Base-by-base conservation (phyloP, 192 early-diverging fungal genomes). In the Backusella liffmaniae region DNA sequence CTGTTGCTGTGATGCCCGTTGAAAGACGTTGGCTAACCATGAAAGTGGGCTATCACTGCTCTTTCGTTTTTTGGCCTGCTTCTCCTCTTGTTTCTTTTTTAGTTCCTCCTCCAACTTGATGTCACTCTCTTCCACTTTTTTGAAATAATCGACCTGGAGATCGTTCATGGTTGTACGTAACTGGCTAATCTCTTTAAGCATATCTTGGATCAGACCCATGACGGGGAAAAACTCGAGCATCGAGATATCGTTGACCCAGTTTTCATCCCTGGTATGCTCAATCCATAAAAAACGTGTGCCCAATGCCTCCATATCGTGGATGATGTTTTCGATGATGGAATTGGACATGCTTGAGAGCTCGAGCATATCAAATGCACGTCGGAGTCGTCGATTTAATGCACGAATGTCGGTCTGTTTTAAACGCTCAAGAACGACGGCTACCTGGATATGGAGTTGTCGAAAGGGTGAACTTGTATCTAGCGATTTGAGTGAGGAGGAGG, bases 91-190 rank as follows among this genome's bases (percentile, higher is more conserved):
- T 21, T 65, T 59, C 39, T 59, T 37, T n/a, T 44, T 18, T 0
- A 66, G 5, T 7, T 74, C 73, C 66, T 74, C 73, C 34, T 74
- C 62, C 2, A 46, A 21, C 5, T 30, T 34, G 23, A 44, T 66
- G 42, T 67, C 73, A 66, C 73, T 74, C 3, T 74, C 73, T 53
- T 88, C 87, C 35, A 90, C 86, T 41, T 90, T 90, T 21, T 79
- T 85, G n/a, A 88, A 84, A 77, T 90, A 88, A 23, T 83, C 84
- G 16, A 87, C 83, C 59, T 90, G 89, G 12, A 90, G 71, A 34
- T 90, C 86, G 74, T 90, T 90, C 75, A 88, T 82, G 2, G 86
- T 88, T 39, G 86, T 88, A 5, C 86, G 69, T 30, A 88, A 67
- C 21, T 87, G 80, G 29, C 87, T 86, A 66, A 88, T 83, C 67